A percentile compares a stretch with the other conserved stretches of the same genome.
Conservation (phyloP, 148 eudicot genomes). For the Talinum fruticosum region DNA sequence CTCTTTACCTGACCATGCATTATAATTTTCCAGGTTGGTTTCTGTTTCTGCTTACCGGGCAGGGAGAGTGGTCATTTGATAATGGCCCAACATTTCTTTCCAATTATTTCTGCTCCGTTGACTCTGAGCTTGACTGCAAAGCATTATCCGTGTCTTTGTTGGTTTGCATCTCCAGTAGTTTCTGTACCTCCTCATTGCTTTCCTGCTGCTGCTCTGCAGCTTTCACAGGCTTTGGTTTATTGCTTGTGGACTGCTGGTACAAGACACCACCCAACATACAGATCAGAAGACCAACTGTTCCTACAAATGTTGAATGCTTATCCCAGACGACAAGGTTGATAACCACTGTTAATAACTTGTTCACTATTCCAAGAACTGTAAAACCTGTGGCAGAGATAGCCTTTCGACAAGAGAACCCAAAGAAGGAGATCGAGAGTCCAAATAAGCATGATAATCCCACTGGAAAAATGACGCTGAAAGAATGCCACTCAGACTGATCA, state of each 20-base stretch:
- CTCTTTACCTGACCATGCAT: slow-evolving; percentile 10
- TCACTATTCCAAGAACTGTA: slow-evolving; percentile 93
- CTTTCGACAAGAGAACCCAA: slow-evolving; percentile 91
- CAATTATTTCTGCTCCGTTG: slow-evolving; percentile 36
- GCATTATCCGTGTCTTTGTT: slow-evolving; percentile 25
- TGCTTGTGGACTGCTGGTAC: slow-evolving; percentile 80
- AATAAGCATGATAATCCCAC: slow-evolving; percentile 87
- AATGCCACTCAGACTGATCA: slow-evolving; percentile 82
- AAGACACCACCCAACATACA: slow-evolving; percentile 90
- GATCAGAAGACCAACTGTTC: slow-evolving; percentile 83
- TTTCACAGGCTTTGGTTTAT: slow-evolving; percentile 52
- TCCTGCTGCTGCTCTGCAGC: slow-evolving; percentile 41
- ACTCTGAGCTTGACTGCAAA: slow-evolving; percentile 32
- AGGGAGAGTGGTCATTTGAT: not conserved
- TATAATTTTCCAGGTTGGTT: not conserved
- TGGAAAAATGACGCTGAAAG: slow-evolving; percentile 72
- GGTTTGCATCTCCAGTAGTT: slow-evolving; percentile 79
- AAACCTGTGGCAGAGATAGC: slow-evolving; percentile 96
- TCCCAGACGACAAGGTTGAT: slow-evolving; percentile 90
- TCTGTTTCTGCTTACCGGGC: not conserved
- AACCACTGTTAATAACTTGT: slow-evolving; percentile 83
- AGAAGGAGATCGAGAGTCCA: slow-evolving; percentile 92
- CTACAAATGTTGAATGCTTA: slow-evolving; percentile 78
- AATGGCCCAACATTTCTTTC: not conserved
- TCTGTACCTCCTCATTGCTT: slow-evolving; percentile 52